Evolutionary conservation across 1,139 yeast species (phyloP).

Genomic region (Nakaseomyces kungkrabaensis): DNA sequence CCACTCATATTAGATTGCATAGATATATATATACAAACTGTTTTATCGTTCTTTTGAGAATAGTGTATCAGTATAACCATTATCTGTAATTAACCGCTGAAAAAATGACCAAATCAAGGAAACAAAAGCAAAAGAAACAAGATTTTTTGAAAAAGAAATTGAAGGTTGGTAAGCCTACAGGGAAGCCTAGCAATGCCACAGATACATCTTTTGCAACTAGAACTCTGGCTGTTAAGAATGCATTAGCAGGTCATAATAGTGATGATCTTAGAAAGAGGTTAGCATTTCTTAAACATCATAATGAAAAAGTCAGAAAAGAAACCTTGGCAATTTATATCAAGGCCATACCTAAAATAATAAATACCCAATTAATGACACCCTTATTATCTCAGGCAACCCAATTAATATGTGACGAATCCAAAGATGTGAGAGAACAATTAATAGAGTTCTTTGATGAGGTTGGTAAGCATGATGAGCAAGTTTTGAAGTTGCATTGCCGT

Average conservation of each 20-base stretch:
- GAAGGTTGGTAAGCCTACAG: slow-evolving; percentile 76
- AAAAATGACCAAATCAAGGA: slow-evolving; percentile 12
- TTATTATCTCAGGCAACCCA: slow-evolving; percentile 25
- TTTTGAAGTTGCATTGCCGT: slow-evolving; percentile 58
- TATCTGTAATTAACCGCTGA: neutral
- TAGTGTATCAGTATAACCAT: too few relatives aligned
- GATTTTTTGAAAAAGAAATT: slow-evolving; percentile 58
- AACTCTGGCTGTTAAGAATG: slow-evolving; percentile 52
- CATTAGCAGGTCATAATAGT: slow-evolving; percentile 30
- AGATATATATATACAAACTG: too few relatives aligned
- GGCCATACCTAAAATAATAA: slow-evolving; percentile 36
- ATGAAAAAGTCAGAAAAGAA: slow-evolving; percentile 63
- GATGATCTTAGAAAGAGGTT: slow-evolving; percentile 48
- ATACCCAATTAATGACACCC: slow-evolving; percentile 24
- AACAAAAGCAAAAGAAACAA: slow-evolving; percentile 28
- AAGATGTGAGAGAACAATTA: slow-evolving; percentile 54
- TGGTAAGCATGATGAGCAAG: slow-evolving; percentile 42
- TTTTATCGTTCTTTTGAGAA: too few relatives aligned
- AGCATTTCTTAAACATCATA: slow-evolving; percentile 69
- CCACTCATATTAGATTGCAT: too few relatives aligned
- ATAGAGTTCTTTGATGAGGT: slow-evolving; percentile 44
- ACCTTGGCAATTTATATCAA: slow-evolving; percentile 44
- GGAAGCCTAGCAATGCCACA: slow-evolving; percentile 64
- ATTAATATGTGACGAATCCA: slow-evolving; percentile 27
- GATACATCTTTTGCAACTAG: slow-evolving; percentile 81